Base-by-base conservation (phyloP, 352 stramenopile genomes). In the Globisporangium paroecandrum region DNA sequence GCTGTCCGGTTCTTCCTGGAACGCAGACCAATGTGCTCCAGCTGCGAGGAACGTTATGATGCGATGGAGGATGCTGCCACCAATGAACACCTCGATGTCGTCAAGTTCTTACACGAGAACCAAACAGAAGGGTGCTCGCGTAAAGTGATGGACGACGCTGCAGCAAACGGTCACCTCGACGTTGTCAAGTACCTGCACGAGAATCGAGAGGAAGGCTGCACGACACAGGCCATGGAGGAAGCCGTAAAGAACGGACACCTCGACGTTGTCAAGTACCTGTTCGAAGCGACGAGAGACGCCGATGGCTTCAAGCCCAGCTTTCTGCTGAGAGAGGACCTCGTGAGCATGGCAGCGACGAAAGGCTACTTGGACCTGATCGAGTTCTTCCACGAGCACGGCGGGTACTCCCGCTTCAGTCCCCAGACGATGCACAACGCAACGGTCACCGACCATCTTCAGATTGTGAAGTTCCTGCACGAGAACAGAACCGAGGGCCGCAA, bases 391-490 rank as follows among this genome's bases (percentile, higher is more conserved):
- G n/a, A 20, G 38, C 56, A 34, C 46, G 29, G 12, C 32, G 18
- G 25, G 13, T 57, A 36, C n/a, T 56, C 58, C 29, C 32, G 55
- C 41, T 69, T 62, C 47, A 61, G 38, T 2, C 1, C 4, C 4
- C 15, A n/a, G 7, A 29, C 57, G 47, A 69, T 69, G 64, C 58
- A 49, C 36, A 36, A 54, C 3, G 64, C 56, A 4, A 53, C 59
- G 1, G n/a, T 65, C 25, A n/a, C 18, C 7, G 51, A 57, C 43
- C 56, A 61, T 29, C 25, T 69, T 2, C 18, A 60, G 2, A 34
- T 69, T 15, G 65, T 64, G 6, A 24, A 53, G n/a, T 69, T 61
- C 10, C 56, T 65, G 1, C 65, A 65, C 9, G 20, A 53, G 7
- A 32, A 61, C 34, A 32, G 65, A 15, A 34, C 55, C 4, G 53